These are phyloP conservation scores for Suillus variegatus DNA, from an alignment of 768 basidiomycete genomes.

Conservation along the genomic window DNA sequence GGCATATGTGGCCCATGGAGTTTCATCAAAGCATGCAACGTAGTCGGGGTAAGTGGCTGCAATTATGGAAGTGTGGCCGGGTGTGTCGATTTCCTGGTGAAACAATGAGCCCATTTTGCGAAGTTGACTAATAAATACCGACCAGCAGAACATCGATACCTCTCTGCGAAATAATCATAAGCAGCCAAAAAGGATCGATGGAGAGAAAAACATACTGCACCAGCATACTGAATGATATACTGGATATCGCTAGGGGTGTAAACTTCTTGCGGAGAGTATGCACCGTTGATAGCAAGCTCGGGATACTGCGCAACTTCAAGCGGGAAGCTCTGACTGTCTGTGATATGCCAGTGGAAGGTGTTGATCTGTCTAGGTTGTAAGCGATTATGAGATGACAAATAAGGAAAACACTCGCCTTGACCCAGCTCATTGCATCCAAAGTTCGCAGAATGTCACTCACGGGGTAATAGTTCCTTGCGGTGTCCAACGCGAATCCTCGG, in stretches of 20 bases:
- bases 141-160: constrained; percentile 73
- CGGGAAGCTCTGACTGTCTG: constrained; percentile 83
- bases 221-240: constrained; percentile 67
- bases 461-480: constrained; percentile 45
- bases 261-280: constrained; percentile 57
- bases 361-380: constrained; percentile 48
- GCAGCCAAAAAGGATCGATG: not conserved
- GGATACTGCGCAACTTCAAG: constrained; percentile 62
- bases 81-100: constrained; percentile 77
- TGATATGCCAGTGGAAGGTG: constrained; percentile 84
- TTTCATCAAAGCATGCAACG: constrained; percentile 61
- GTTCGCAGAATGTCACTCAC: constrained; percentile 41
- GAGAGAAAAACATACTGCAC: constrained; percentile 47
- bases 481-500: constrained; percentile 48
- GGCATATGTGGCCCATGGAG: constrained; percentile 63
- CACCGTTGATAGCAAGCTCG: constrained; percentile 60
- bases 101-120: not conserved
- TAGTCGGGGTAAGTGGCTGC: constrained; percentile 68
- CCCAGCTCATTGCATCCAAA: constrained; percentile 53
- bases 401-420: constrained; percentile 37
- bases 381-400: not conserved
- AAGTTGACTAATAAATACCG: not conserved
- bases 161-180: constrained; percentile 37
- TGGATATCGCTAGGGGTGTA: constrained; percentile 61
- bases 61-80: constrained; percentile 78